Conservation (phyloP, 2,329 filamentous ascomycete species). For the Ceratocystiopsis minuta region DNA sequence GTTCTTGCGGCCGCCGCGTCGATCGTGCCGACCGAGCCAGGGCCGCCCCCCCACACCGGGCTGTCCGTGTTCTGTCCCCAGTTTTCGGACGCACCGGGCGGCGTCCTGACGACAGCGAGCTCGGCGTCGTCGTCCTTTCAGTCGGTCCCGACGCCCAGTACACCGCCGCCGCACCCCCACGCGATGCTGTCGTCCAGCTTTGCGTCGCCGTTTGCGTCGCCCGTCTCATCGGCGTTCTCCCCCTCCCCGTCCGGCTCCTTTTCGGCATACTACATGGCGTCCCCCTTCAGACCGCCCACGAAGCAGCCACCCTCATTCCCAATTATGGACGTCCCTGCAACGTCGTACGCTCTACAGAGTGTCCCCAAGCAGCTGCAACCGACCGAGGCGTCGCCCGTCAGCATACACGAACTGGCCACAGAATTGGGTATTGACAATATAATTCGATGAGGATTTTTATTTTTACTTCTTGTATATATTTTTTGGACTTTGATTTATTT, state of each 20-base stretch:
- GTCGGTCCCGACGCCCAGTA: constrained; percentile 5
- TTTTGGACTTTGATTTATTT: not conserved
- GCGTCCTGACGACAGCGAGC: constrained; percentile 2
- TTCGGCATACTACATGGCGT: too few relatives aligned
- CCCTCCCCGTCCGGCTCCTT: not conserved
- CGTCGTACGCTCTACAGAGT: too few relatives aligned
- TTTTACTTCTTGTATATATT: not conserved
- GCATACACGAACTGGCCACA: too few relatives aligned
- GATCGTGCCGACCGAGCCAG: not conserved
- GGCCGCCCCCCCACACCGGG: not conserved
- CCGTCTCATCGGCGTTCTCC: not conserved
- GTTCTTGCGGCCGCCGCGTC: not conserved
- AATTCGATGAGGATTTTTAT: not conserved
- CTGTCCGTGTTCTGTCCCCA: constrained; percentile 6
- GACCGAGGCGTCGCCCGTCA: too few relatives aligned
- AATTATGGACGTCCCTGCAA: too few relatives aligned
- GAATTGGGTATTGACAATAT: too few relatives aligned
- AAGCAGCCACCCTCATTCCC: too few relatives aligned
- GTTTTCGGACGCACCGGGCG: not conserved
- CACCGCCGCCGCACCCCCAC: not conserved
- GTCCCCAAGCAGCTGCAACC: too few relatives aligned
- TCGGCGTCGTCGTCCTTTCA: constrained; percentile 4
- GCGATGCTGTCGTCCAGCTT: not conserved
- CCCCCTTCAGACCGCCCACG: too few relatives aligned
- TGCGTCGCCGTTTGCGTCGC: constrained; percentile 4